These are phyloP conservation scores for Eimeria brunetti DNA, from an alignment of 169 alveolate species.

Conservation along the genomic window DNA sequence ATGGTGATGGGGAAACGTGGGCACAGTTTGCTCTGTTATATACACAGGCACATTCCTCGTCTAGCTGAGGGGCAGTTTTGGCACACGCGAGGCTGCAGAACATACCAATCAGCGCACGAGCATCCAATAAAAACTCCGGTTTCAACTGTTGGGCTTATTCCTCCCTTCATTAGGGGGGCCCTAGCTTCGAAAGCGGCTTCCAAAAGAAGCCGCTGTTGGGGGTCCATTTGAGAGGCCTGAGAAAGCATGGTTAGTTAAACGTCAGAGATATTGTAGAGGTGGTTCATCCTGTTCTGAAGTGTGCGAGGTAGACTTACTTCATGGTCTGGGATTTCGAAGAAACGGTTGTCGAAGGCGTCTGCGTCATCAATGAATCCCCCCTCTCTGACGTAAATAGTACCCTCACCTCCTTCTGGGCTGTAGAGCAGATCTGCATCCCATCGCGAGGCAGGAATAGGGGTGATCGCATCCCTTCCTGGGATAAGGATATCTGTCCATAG, in stretches of 20 bases:
- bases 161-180: slow-evolving; percentile 71
- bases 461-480: slow-evolving; percentile 83
- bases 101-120: slow-evolving; percentile 85
- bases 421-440: slow-evolving; percentile 84
- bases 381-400: slow-evolving; percentile 81
- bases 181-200: slow-evolving; percentile 84
- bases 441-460: slow-evolving; percentile 83
- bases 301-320: slow-evolving; percentile 72
- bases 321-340: slow-evolving; percentile 83
- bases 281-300: not conserved
- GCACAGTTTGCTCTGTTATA: not conserved
- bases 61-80: not conserved
- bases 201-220: slow-evolving; percentile 86
- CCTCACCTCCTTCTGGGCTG: slow-evolving; percentile 81
- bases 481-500: slow-evolving; percentile 82
- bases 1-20: not conserved
- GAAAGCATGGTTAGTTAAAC: slow-evolving; percentile 57
- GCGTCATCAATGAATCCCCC: slow-evolving; percentile 80
- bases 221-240: slow-evolving; percentile 86
- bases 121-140: slow-evolving; percentile 85
- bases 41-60: not conserved
- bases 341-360: slow-evolving; percentile 84
- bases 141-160: slow-evolving; percentile 49
- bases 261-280: not conserved
- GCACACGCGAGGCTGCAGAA: not conserved